phyloP scores from a whole-genome alignment of 169 alveolate genomes.

The Pseudocohnilembus persalinus region DNA sequence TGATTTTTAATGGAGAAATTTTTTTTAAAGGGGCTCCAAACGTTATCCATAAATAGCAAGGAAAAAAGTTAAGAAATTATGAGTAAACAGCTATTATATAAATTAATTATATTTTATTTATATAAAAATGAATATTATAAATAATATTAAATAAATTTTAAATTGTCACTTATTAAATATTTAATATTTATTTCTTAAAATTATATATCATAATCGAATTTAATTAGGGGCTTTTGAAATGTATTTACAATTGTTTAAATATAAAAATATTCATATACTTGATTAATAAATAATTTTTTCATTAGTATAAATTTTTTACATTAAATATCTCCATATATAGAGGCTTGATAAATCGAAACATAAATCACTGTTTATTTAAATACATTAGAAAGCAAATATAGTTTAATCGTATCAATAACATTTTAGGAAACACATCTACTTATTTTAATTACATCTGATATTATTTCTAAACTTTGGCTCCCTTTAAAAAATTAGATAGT shows the following conservation, averaged over 20 bases:
- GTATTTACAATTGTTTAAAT: no score
- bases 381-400: not conserved
- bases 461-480: not conserved
- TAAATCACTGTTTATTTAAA: no score
- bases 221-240: no score
- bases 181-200: no score
- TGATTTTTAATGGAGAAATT: not conserved
- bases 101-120: no score
- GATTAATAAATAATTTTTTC: not conserved
- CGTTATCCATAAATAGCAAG: not conserved
- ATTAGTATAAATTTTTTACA: not conserved
- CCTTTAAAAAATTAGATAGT: no score
- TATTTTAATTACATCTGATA: not conserved
- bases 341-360: not conserved
- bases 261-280: no score
- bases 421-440: not conserved
- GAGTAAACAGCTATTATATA: not conserved
- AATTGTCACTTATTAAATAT: no score
- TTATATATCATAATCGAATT: no score
- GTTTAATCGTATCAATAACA: not conserved
- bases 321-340: not conserved
- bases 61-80: not conserved
- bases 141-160: no score
- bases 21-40: not conserved
- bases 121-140: no score